A percentile compares a stretch with the other conserved stretches of the same genome.
Conservation (phyloP, 306 rosid species). For the Castanea mollissima region DNA sequence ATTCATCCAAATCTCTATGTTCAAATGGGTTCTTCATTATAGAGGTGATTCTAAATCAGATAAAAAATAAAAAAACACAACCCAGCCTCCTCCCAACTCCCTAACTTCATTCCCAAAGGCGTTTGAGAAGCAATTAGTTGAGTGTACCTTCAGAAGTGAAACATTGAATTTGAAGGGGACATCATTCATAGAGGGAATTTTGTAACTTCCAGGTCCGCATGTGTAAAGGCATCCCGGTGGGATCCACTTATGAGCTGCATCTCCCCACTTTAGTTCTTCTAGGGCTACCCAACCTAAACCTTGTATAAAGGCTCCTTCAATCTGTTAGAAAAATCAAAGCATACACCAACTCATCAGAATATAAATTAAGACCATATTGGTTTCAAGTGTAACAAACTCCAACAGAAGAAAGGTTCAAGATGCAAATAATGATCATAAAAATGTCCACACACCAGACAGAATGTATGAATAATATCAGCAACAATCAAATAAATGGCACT, state of each 20-base stretch:
- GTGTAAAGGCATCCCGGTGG: constrained; percentile 72
- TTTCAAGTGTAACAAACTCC: background rate
- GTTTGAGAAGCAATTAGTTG: background rate
- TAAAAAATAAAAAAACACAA: background rate
- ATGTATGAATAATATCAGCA: background rate
- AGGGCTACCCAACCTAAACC: constrained; percentile 96
- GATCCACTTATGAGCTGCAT: constrained; percentile 86
- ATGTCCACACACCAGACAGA: background rate
- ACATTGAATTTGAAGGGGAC: constrained; percentile 75
- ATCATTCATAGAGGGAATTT: constrained; percentile 83
- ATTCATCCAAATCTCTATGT: background rate
- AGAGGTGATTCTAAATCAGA: background rate
- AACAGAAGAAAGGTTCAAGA: background rate
- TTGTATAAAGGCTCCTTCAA: constrained; percentile 95
- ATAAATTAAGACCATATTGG: background rate
- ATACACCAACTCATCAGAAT: constrained; percentile 18
- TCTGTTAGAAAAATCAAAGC: constrained; percentile 37
- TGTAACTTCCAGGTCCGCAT: constrained; percentile 83
- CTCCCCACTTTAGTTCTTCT: constrained; percentile 98
- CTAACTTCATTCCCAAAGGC: background rate
- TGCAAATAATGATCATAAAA: background rate
- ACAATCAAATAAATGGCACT: background rate
- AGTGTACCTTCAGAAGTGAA: constrained; percentile 82
- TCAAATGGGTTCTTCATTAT: background rate
- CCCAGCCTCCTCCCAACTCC: background rate